Evolutionary conservation across 164 flowering plant species (phyloP), one percentile per base, ranked within the genome.

Genomic region (Platanus orientalis): DNA sequence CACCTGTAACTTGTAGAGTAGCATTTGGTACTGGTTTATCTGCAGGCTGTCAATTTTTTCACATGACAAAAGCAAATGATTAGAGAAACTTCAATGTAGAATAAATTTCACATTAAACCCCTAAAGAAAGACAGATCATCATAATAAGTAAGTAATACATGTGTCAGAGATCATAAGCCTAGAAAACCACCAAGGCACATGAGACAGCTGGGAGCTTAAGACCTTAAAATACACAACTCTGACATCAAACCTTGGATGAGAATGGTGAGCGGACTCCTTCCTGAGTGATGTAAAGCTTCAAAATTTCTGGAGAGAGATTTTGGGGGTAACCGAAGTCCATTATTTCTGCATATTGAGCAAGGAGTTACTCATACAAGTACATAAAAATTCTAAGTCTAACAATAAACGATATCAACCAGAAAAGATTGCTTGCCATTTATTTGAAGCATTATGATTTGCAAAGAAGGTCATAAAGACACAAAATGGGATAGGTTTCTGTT

Each of bases 321-420:
- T 94, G 99, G 25, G 99, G 99, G 71, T 94, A 94, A 58, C 99
- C 99, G 71, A 94, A 94, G 76, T 94, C 99, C 99, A 94, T 94
- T 55, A 94, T 94, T 79, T 94, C 99, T 94, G 92, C 82, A 84
- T 24, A 63, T 14, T 30, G 45, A 30, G 27, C 17, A 26, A 48
- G 21, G 28, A 61, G 24, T 29, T 20, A 58, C 62, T 57, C 42
- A 20, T n/a, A 29, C 29, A 16, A 12, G 39, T 56, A 17, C 51
- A 52, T 55, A 4, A 10, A n/a, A n/a, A n/a, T 34, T 29, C 25
- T 51, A 63, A 25, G 26, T 28, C 20, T 29, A 47, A 17, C 21
- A 39, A 24, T 23, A 44, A 21, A 21, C n/a, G n/a, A n/a, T n/a
- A n/a, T n/a, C n/a, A 58, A 58, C 9, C 4, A 24, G 14, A 58